phyloP scores from a whole-genome alignment of 345 rosid species.

The Populus deltoides region DNA sequence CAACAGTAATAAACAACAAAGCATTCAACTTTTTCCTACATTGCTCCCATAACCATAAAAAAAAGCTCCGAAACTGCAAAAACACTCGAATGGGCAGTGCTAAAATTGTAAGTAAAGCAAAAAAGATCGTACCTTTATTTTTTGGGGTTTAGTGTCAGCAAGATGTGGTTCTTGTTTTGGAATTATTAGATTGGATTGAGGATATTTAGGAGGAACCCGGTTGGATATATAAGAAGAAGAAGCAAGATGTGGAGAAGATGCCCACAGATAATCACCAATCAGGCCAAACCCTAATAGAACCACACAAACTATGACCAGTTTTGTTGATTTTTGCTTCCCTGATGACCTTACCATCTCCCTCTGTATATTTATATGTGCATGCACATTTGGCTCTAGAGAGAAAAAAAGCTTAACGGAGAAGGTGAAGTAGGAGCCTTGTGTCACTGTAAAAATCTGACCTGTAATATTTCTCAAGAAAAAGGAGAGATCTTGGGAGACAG shows the following conservation, averaged over 20 bases:
- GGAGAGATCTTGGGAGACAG: neutral
- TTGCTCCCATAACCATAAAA: neutral
- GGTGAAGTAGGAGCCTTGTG: neutral
- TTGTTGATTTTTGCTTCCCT: slow-evolving; percentile 51
- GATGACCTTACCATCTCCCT: slow-evolving; percentile 41
- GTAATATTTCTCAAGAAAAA: neutral
- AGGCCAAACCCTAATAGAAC: slow-evolving; percentile 54
- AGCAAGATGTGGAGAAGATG: slow-evolving; percentile 57
- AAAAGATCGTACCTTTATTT: neutral
- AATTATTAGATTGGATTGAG: slow-evolving; percentile 1
- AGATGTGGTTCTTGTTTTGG: slow-evolving; percentile 2
- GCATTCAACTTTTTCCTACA: neutral
- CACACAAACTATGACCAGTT: slow-evolving; percentile 41
- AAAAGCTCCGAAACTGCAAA: neutral
- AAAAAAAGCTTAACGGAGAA: neutral
- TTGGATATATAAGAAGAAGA: slow-evolving; percentile 32
- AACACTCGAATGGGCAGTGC: neutral
- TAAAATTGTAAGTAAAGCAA: neutral
- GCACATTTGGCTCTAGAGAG: neutral
- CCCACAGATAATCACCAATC: slow-evolving; percentile 78
- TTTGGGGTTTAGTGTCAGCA: neutral
- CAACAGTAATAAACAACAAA: neutral
- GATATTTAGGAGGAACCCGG: slow-evolving; percentile 17
- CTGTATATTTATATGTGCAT: neutral
- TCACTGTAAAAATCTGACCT: neutral